Evolutionary conservation across 2,329 filamentous ascomycete species (phyloP).

Genomic region (Biscogniauxia marginata): DNA sequence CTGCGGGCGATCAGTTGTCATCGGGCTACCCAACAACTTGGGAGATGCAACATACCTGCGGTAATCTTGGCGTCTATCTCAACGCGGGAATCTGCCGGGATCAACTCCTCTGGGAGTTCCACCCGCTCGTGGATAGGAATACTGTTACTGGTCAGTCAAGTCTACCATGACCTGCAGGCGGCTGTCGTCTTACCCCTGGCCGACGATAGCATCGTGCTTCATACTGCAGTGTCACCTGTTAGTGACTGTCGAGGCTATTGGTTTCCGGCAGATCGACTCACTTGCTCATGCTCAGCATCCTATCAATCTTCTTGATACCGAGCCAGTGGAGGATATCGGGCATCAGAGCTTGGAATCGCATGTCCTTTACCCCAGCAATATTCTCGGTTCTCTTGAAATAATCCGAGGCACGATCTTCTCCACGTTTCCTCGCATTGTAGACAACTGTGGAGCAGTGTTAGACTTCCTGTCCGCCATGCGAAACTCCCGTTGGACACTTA

Average conservation of each 20-base stretch:
- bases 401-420: slow-evolving; percentile 77
- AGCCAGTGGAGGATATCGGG: slow-evolving; percentile 97
- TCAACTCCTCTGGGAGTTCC: slow-evolving; percentile 89
- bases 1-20: slow-evolving; percentile 39
- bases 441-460: slow-evolving; percentile 45
- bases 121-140: slow-evolving; percentile 88
- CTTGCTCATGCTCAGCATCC: slow-evolving; percentile 99
- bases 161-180: slow-evolving; percentile 15
- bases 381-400: slow-evolving; percentile 99
- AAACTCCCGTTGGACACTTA: slow-evolving; percentile 34
- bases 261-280: slow-evolving; percentile 41
- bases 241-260: slow-evolving; percentile 23
- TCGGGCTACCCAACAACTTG: slow-evolving; percentile 8
- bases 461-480: slow-evolving; percentile 22
- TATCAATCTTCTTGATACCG: slow-evolving; percentile 96
- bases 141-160: slow-evolving; percentile 38
- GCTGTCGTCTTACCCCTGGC: slow-evolving; percentile 61
- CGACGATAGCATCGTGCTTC: slow-evolving; percentile 88
- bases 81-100: slow-evolving; percentile 91
- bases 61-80: slow-evolving; percentile 99
- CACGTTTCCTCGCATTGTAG: slow-evolving; percentile 79
- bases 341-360: slow-evolving; percentile 98
- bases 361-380: slow-evolving; percentile 93
- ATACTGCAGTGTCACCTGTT: slow-evolving; percentile 54
- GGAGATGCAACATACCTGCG: slow-evolving; percentile 61